Conservation (phyloP, 1,284 basidiomycete genomes). For the Puccinia novopanici region DNA sequence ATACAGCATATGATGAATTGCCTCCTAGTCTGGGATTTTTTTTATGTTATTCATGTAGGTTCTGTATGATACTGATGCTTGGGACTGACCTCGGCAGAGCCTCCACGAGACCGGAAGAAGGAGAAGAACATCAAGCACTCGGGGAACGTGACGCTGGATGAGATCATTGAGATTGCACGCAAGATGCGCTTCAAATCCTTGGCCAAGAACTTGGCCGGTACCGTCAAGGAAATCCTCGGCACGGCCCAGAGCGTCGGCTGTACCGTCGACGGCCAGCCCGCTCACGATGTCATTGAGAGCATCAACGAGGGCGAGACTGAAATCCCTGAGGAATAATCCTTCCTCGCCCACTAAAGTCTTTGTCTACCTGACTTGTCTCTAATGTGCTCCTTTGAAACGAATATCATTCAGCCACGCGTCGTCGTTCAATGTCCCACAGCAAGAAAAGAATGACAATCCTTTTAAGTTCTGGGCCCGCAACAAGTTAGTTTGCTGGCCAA, state of each 20-base stretch:
- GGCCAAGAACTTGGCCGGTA: slow-evolving; percentile 84
- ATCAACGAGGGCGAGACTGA: slow-evolving; percentile 95
- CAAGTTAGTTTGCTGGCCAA: too few species aligned
- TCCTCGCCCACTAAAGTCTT: too few species aligned
- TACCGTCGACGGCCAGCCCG: slow-evolving; percentile 89
- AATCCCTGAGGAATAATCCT: slow-evolving; percentile 81
- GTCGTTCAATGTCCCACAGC: too few species aligned
- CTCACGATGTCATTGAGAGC: slow-evolving; percentile 93
- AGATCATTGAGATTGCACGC: slow-evolving; percentile 92
- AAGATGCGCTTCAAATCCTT: slow-evolving; percentile 95
- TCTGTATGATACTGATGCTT: too few species aligned
- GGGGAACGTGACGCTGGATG: slow-evolving; percentile 92
- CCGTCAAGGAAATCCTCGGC: slow-evolving; percentile 71
- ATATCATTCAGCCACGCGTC: too few species aligned
- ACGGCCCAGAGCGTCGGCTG: slow-evolving; percentile 83
- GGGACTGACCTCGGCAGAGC: too few species aligned
- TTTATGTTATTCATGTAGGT: too few species aligned
- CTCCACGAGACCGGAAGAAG: slow-evolving; percentile 99
- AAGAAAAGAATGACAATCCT: too few species aligned
- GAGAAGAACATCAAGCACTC: slow-evolving; percentile 99
- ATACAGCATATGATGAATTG: too few species aligned
- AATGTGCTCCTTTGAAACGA: background rate
- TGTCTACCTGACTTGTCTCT: background rate
- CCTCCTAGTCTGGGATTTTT: too few species aligned
- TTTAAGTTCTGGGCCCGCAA: too few species aligned